Evolutionary conservation across 305 asterid genomes (phyloP), one percentile per base, ranked within the genome.

Genomic region (Solanum hybrid): DNA sequence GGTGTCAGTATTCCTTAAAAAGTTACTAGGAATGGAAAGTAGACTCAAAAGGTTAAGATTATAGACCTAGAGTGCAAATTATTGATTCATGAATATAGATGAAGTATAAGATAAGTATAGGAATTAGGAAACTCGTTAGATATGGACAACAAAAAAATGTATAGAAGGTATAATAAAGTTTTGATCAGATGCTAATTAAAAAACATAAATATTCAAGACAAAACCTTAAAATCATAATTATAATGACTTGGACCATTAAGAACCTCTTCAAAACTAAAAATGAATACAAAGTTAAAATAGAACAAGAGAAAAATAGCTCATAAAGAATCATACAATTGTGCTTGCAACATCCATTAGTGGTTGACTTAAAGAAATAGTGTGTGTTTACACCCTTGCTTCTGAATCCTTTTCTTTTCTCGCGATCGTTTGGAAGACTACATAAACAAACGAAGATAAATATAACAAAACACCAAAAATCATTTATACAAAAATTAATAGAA

Each of bases 91-190:
- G 76, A 11, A 24, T 69, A 69, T 10, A 69, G 7, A 9, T 69
- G 17, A 69, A 97, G 91, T 75, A 17, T 15, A 73, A 5, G 3
- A 56, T 19, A 19, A 60, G 71, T 17, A 8, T 22, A 64, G 27
- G 73, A 64, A 8, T 22, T 64, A 64, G 29, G 27, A 40, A 37
- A 40, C 51, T 66, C 14, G 29, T n/a, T n/a, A n/a, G 6, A 66
- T 66, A 66, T 66, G 2, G n/a, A 51, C 27, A 22, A 22, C 5
- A 64, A 64, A 22, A 11, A 64, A n/a, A 64, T 8, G 13, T 64
- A 64, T 8, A 64, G 10, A 3, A 22, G 11, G 26, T 64, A 22
- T 3, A 60, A 60, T 7, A 60, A 19, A 60, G 51, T 40, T 22
- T 64, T 22, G 5, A 10, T 60, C 26, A 7, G 12, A 60, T 5